Conservation (phyloP, 352 stramenopile species). For the Pythium dissotocum region DNA sequence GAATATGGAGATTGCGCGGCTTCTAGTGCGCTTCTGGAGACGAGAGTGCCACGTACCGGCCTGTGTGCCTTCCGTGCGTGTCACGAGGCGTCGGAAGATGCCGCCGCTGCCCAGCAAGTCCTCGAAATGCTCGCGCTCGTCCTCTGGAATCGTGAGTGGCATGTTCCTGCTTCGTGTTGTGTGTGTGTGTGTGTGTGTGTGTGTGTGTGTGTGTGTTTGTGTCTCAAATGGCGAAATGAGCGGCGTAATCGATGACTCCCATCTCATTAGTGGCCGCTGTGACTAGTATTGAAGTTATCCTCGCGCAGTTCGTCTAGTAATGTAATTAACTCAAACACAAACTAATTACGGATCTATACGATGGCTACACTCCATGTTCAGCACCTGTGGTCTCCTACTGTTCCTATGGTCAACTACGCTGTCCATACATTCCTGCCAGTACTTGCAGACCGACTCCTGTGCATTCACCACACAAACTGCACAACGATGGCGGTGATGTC, state of each 20-base stretch:
- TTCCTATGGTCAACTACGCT: too few relatives aligned
- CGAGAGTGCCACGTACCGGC: conserved; percentile 38
- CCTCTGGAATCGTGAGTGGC: conserved; percentile 30
- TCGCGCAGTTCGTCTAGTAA: not conserved
- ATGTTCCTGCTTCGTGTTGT: conserved; percentile 7
- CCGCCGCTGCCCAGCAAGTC: conserved; percentile 79
- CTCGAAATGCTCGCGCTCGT: conserved; percentile 62
- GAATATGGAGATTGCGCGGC: not conserved
- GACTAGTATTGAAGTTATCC: not conserved
- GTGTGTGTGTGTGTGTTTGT: not conserved
- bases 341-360: not conserved
- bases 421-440: not conserved
- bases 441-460: not conserved
- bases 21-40: not conserved
- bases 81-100: conserved; percentile 74
- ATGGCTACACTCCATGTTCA: not conserved
- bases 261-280: not conserved
- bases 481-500: conserved; percentile 58
- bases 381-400: too few relatives aligned
- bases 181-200: too few relatives aligned
- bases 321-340: not conserved
- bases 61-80: conserved; percentile 56
- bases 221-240: conserved; percentile 3
- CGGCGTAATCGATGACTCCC: not conserved
- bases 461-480: conserved; percentile 17